Evolutionary conservation across 2,329 filamentous ascomycete species (phyloP).

Genomic region (Fusarium domesticum): DNA sequence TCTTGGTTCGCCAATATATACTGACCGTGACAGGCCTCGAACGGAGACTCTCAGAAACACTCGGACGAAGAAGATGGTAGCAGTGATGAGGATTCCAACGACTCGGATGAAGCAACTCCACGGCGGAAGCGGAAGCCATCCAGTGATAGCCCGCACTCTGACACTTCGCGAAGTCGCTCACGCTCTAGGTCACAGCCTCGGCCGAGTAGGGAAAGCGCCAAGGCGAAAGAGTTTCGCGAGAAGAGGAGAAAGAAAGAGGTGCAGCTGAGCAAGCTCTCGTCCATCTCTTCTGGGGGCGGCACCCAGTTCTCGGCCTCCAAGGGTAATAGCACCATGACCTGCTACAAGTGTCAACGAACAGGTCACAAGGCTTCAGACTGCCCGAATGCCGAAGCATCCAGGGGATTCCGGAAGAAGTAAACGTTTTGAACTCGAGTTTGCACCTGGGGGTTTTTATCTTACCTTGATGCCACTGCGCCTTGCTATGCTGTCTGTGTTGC

Average conservation of each 20-base stretch:
- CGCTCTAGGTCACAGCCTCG: conserved; percentile 34
- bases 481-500: neutral
- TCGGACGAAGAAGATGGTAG: conserved; percentile 25
- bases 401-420: conserved; percentile 15
- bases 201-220: conserved; percentile 26
- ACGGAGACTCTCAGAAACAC: conserved; percentile 7
- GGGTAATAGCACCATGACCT: conserved; percentile 38
- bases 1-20: conserved; percentile 1
- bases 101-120: conserved; percentile 22
- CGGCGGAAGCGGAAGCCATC: conserved; percentile 30
- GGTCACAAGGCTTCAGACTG: conserved; percentile 61
- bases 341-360: conserved; percentile 58
- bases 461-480: neutral
- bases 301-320: conserved; percentile 22
- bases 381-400: conserved; percentile 33
- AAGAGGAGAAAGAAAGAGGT: conserved; percentile 64
- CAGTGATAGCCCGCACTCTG: conserved; percentile 20
- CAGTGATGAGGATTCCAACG: conserved; percentile 28
- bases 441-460: neutral
- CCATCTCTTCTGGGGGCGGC: conserved; percentile 51
- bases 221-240: conserved; percentile 51
- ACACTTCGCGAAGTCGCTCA: conserved; percentile 28
- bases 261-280: conserved; percentile 60
- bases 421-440: neutral
- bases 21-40: conserved; percentile 17